Evolutionary conservation across 495 filamentous ascomycete genomes (phyloP).

Genomic region (Achaetomiella virescens): DNA sequence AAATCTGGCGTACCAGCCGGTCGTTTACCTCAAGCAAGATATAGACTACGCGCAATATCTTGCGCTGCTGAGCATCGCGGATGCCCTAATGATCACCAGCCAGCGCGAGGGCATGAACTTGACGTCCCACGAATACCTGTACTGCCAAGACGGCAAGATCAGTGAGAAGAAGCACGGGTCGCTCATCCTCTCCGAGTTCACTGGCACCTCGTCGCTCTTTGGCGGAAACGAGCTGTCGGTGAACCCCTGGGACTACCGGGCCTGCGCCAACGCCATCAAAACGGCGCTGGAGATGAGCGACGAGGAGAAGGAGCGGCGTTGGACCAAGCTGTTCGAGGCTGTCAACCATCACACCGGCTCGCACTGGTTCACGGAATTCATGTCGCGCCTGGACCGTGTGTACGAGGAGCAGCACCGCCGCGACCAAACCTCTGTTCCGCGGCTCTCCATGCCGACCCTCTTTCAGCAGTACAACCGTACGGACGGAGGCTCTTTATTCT

Average conservation of each 20-base stretch:
- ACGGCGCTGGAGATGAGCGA: slow-evolving; percentile 68
- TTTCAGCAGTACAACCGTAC: slow-evolving; percentile 57
- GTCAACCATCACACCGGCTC: slow-evolving; percentile 75
- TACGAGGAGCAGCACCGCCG: slow-evolving; percentile 77
- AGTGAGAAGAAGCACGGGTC: slow-evolving; percentile 73
- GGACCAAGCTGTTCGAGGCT: slow-evolving; percentile 63
- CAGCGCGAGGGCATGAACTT: slow-evolving; percentile 95
- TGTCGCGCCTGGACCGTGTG: slow-evolving; percentile 58
- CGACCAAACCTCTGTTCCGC: slow-evolving; percentile 77
- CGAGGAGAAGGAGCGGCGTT: slow-evolving; percentile 65
- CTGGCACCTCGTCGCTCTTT: slow-evolving; percentile 81
- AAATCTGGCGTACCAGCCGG: slow-evolving; percentile 78
- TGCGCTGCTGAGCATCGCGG: slow-evolving; percentile 78
- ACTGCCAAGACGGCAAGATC: slow-evolving; percentile 79
- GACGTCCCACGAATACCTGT: slow-evolving; percentile 85
- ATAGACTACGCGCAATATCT: slow-evolving; percentile 86
- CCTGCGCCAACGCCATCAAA: slow-evolving; percentile 77
- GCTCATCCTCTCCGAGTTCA: slow-evolving; percentile 88
- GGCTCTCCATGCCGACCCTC: slow-evolving; percentile 61
- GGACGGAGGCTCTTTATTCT: slow-evolving; percentile 73
- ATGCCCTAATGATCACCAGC: slow-evolving; percentile 86
- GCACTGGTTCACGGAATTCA: slow-evolving; percentile 74
- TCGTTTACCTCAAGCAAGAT: slow-evolving; percentile 94
- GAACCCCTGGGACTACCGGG: slow-evolving; percentile 89
- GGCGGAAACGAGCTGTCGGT: slow-evolving; percentile 68